A percentile compares a stretch with the other conserved stretches of the same genome.
Conservation (phyloP, 129 eudicot genomes). For the Rutidosis leptorrhynchoides region DNA sequence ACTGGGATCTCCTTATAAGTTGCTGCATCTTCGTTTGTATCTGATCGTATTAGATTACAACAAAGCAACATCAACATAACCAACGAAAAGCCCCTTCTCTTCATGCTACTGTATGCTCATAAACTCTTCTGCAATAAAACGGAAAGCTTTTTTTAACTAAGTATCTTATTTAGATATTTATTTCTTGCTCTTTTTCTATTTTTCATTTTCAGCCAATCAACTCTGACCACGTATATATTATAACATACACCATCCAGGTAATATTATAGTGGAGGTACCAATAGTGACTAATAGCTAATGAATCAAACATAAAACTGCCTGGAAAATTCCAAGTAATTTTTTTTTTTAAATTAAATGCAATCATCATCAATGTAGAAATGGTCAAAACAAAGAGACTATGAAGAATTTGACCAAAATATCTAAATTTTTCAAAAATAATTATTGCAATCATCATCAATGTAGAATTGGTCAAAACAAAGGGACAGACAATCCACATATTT, state of each 20-base stretch:
- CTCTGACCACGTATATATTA: no score
- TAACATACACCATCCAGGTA: no score
- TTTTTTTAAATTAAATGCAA: background rate
- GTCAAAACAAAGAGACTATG: background rate
- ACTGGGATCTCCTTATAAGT: conserved; percentile 23
- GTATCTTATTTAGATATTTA: background rate
- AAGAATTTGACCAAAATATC: no score
- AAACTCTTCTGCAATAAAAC: background rate
- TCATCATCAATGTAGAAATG: background rate
- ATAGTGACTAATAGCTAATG: background rate
- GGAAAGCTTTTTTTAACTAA: background rate
- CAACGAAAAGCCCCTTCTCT: background rate
- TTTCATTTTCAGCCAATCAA: no score
- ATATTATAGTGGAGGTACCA: no score
- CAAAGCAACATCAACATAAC: conserved; percentile 13
- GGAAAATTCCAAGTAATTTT: background rate
- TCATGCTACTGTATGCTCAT: background rate
- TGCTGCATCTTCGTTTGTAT: conserved; percentile 3
- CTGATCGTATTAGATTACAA: background rate
- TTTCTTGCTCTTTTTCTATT: no score
- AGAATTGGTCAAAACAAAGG: no score
- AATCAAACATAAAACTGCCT: background rate
- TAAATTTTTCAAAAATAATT: no score
- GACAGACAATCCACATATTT: no score
- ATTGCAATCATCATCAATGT: no score